phyloP scores from a whole-genome alignment of 345 rosid genomes.

The Kernera saxatilis region DNA sequence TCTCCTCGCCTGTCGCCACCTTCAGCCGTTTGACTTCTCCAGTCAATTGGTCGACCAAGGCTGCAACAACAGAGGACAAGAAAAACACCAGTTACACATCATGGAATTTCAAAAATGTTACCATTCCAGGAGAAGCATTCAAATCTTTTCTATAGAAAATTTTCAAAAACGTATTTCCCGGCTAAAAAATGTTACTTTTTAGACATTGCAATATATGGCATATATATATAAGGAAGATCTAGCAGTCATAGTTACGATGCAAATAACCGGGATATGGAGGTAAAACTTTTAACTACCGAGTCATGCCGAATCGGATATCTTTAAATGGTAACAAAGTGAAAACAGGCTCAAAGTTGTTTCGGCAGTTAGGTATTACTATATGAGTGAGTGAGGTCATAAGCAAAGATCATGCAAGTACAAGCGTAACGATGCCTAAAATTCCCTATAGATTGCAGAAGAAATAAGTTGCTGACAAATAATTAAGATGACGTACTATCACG shows the following conservation, averaged over 20 bases:
- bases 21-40: conserved; percentile 63
- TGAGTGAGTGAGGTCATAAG: neutral
- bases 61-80: conserved; percentile 29
- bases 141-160: too few relatives aligned
- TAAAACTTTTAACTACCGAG: neutral
- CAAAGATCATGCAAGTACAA: neutral
- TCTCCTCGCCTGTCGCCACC: conserved; percentile 37
- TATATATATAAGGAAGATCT: neutral
- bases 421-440: neutral
- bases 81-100: neutral
- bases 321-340: neutral
- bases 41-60: conserved; percentile 52
- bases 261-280: neutral
- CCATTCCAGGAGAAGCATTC: too few relatives aligned
- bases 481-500: conserved; percentile 41
- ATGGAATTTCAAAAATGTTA: neutral
- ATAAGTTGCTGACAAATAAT: neutral
- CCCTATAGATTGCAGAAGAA: neutral
- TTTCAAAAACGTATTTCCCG: too few relatives aligned
- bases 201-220: neutral
- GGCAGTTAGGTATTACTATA: neutral
- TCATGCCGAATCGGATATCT: neutral
- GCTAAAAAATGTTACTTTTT: too few relatives aligned
- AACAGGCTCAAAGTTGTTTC: neutral
- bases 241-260: neutral